A percentile compares a stretch with the other conserved stretches of the same genome.
Conservation (phyloP, 805 yeast species). For the Yarrowia sp. region DNA sequence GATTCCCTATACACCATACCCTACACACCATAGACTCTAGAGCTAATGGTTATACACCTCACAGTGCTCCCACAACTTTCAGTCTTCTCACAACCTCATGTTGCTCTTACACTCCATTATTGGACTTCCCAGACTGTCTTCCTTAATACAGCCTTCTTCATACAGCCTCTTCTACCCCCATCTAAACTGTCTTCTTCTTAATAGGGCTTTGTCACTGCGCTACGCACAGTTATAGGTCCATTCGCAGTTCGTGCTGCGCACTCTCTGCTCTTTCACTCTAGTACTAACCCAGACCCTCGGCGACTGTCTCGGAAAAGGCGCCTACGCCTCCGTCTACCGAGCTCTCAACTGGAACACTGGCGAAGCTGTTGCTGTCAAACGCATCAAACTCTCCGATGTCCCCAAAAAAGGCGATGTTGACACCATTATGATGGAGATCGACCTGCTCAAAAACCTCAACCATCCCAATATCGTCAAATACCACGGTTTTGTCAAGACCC, state of each 20-base stretch:
- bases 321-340: constrained; percentile 84
- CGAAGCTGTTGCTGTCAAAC: constrained; percentile 80
- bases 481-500: constrained; percentile 68
- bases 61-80: too few relatives aligned
- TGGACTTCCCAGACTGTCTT: too few relatives aligned
- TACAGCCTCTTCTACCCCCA: too few relatives aligned
- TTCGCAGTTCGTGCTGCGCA: background rate
- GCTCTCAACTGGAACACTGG: constrained; percentile 72
- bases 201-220: background rate
- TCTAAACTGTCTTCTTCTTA: too few relatives aligned
- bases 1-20: too few relatives aligned
- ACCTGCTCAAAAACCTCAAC: constrained; percentile 65
- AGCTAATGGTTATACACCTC: too few relatives aligned
- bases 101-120: too few relatives aligned
- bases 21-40: too few relatives aligned
- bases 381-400: constrained; percentile 61
- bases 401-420: constrained; percentile 48
- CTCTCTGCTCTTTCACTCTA: background rate
- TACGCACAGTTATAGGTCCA: background rate
- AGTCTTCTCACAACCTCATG: too few relatives aligned
- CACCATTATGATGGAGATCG: constrained; percentile 68
- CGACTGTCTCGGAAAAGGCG: constrained; percentile 85
- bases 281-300: constrained; percentile 49
- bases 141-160: too few relatives aligned
- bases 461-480: constrained; percentile 74